A percentile compares a stretch with the other conserved stretches of the same genome.
Evolutionary conservation across 108 stramenopile species (phyloP).

Genomic region (Skeletonema marinoi): DNA sequence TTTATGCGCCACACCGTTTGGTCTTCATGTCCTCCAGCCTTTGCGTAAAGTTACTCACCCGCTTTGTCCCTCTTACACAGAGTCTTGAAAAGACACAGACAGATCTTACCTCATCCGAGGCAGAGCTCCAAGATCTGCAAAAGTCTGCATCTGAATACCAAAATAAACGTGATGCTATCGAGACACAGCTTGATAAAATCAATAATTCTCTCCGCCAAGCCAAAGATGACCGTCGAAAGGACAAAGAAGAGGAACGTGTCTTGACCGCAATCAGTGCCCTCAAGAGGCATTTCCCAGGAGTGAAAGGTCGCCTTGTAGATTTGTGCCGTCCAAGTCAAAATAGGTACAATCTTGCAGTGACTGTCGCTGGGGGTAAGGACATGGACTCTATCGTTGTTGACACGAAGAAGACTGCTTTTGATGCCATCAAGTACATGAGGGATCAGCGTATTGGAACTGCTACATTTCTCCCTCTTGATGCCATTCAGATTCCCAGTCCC

Average conservation of each 20-base stretch:
- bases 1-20: background rate
- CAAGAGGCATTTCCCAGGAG: constrained; percentile 90
- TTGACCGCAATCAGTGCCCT: constrained; percentile 76
- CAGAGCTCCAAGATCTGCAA: constrained; percentile 59
- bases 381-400: constrained; percentile 98
- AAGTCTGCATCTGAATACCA: constrained; percentile 56
- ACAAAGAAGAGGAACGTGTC: constrained; percentile 86
- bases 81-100: constrained; percentile 65
- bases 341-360: constrained; percentile 92
- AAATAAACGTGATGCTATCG: constrained; percentile 72
- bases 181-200: constrained; percentile 84
- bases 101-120: constrained; percentile 63
- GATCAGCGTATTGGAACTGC: constrained; percentile 92
- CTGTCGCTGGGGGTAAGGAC: constrained; percentile 96
- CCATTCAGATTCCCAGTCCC: constrained; percentile 72
- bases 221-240: constrained; percentile 77
- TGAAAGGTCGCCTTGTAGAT: constrained; percentile 93
- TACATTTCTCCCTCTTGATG: constrained; percentile 96
- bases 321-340: constrained; percentile 93
- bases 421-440: constrained; percentile 95
- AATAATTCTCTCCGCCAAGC: constrained; percentile 82
- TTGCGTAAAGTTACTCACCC: background rate
- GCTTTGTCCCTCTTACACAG: constrained; percentile 20
- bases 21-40: background rate
- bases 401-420: constrained; percentile 84